phyloP scores from a whole-genome alignment of 768 basidiomycete genomes.

The Scleroderma bovista region DNA sequence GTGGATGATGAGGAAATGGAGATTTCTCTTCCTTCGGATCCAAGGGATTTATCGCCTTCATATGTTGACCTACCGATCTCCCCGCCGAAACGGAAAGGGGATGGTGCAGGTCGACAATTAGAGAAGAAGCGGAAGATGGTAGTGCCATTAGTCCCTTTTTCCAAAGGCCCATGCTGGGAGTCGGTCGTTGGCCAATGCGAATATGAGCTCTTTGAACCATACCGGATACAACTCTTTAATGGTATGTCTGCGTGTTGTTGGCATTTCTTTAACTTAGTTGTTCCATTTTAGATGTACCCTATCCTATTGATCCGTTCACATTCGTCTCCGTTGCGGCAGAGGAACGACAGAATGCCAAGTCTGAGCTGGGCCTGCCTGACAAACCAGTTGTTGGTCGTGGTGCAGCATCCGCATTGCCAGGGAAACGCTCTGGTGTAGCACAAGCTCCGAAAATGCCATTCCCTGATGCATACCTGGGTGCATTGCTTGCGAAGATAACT shows the following conservation, averaged over 20 bases:
- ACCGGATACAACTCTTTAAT: constrained; percentile 79
- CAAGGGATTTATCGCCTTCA: constrained; percentile 31
- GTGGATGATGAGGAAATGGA: constrained; percentile 74
- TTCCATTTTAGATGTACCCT: constrained; percentile 53
- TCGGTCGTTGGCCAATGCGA: constrained; percentile 56
- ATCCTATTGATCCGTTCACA: constrained; percentile 73
- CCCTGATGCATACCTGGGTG: constrained; percentile 58
- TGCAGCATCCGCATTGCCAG: constrained; percentile 12
- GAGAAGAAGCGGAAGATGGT: constrained; percentile 75
- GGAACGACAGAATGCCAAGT: constrained; percentile 19
- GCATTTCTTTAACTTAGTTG: constrained; percentile 2
- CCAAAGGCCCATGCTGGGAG: constrained; percentile 84
- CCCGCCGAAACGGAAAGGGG: constrained; percentile 62
- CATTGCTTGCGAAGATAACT: constrained; percentile 59
- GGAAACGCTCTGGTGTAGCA: constrained; percentile 21
- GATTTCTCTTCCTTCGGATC: constrained; percentile 38
- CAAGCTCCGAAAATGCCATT: constrained; percentile 51
- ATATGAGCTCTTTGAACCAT: constrained; percentile 66
- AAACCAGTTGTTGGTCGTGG: constrained; percentile 22
- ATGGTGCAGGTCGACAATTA: constrained; percentile 37
- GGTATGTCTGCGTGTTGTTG: constrained; percentile 42
- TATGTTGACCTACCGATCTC: constrained; percentile 31
- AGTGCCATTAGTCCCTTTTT: constrained; percentile 72
- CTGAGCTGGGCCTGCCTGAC: constrained; percentile 35
- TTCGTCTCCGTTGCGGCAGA: constrained; percentile 52